These are phyloP conservation scores for Apiotrichum laibachii DNA, from an alignment of 1,284 basidiomycete species.

Conservation along the genomic window DNA sequence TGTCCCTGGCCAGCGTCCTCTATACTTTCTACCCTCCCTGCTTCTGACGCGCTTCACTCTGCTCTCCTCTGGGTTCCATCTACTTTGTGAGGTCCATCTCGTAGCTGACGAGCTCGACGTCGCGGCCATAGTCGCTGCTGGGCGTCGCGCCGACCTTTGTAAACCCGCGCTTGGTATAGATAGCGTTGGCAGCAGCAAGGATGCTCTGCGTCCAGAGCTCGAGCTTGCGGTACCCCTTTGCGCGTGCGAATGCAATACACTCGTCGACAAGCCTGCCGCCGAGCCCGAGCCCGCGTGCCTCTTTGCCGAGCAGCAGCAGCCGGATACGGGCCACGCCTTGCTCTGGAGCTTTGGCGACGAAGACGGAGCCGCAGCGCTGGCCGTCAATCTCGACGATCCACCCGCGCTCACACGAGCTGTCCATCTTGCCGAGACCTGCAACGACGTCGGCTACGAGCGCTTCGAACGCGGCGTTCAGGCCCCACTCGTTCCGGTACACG, in stretches of 20 bases:
- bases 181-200: conserved; percentile 12
- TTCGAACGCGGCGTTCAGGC: conserved; percentile 12
- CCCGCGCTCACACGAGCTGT: conserved; percentile 4
- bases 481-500: conserved; percentile 12
- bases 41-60: too few relatives aligned
- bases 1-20: neutral
- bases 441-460: conserved; percentile 12
- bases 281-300: conserved; percentile 13
- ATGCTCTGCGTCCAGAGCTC: conserved; percentile 19
- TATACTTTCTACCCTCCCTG: neutral
- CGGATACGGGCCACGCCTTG: conserved; percentile 12
- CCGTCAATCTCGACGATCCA: conserved; percentile 18
- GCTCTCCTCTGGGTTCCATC: neutral
- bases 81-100: neutral
- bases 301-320: conserved; percentile 8
- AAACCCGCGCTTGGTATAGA: conserved; percentile 20
- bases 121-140: neutral
- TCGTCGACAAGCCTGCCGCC: conserved; percentile 15
- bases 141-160: neutral
- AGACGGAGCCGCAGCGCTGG: conserved; percentile 11
- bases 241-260: conserved; percentile 9
- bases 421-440: neutral
- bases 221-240: conserved; percentile 10
- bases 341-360: conserved; percentile 7
- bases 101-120: conserved; percentile 4